phyloP scores from a whole-genome alignment of 176 grass and related monocot genomes.

The Neostapfia colusana region DNA sequence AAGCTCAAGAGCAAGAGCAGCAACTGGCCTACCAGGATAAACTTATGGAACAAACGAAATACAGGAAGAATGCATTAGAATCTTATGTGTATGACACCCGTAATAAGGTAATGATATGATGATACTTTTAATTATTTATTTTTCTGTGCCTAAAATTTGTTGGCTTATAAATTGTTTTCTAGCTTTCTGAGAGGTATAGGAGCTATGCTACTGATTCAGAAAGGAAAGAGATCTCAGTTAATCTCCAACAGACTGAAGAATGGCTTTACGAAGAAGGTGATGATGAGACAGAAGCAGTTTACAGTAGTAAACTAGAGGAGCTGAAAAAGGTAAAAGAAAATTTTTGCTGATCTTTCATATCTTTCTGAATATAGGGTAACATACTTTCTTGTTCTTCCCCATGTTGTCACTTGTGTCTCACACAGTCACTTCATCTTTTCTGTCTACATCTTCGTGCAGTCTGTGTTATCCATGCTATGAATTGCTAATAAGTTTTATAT shows the following conservation, averaged over 20 bases:
- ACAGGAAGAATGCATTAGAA: slow-evolving; percentile 92
- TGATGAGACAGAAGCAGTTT: slow-evolving; percentile 93
- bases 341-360: slow-evolving; percentile 19
- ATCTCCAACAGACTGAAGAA: slow-evolving; percentile 86
- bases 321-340: slow-evolving; percentile 71
- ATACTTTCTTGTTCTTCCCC: slow-evolving; percentile 18
- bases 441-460: neutral
- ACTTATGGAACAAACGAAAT: slow-evolving; percentile 81
- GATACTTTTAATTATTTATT: slow-evolving; percentile 18
- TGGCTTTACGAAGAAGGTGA: slow-evolving; percentile 99
- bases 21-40: slow-evolving; percentile 77
- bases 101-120: slow-evolving; percentile 67
- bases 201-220: slow-evolving; percentile 92
- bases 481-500: slow-evolving; percentile 25
- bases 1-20: slow-evolving; percentile 81
- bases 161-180: slow-evolving; percentile 37
- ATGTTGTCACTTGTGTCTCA: slow-evolving; percentile 10
- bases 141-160: slow-evolving; percentile 12
- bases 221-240: slow-evolving; percentile 75
- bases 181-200: slow-evolving; percentile 90
- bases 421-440: slow-evolving; percentile 21
- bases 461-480: neutral
- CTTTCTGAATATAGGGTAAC: slow-evolving; percentile 17
- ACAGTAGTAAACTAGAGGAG: slow-evolving; percentile 79
- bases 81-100: slow-evolving; percentile 91